Evolutionary conservation across 2,329 filamentous ascomycete species (phyloP).

Genomic region (Cylindrodendrum hubeiense): DNA sequence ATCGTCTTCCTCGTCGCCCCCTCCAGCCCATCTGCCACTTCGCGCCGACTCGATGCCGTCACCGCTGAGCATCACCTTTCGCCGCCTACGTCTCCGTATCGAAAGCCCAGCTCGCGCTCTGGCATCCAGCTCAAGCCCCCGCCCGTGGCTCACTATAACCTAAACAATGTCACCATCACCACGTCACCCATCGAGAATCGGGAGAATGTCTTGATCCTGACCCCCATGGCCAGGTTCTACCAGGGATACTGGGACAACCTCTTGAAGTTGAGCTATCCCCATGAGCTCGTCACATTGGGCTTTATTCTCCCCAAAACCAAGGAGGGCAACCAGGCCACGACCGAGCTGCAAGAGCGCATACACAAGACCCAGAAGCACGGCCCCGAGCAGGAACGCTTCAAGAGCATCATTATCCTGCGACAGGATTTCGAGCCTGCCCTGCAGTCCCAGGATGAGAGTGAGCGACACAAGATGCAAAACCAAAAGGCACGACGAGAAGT

Average conservation of each 20-base stretch:
- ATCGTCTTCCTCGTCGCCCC: constrained; percentile 72
- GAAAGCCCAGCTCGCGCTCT: constrained; percentile 52
- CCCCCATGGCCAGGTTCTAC: constrained; percentile 94
- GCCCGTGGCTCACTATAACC: constrained; percentile 91
- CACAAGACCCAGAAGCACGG: constrained; percentile 84
- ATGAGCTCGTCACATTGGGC: constrained; percentile 92
- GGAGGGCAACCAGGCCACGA: constrained; percentile 89
- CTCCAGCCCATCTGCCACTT: constrained; percentile 63
- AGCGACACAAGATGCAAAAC: constrained; percentile 91
- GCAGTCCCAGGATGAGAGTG: constrained; percentile 83
- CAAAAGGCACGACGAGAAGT: constrained; percentile 88
- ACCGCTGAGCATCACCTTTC: constrained; percentile 58
- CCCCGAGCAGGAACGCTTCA: constrained; percentile 84
- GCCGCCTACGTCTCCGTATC: constrained; percentile 58
- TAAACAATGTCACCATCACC: constrained; percentile 94
- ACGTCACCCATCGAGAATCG: constrained; percentile 79
- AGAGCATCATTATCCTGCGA: constrained; percentile 91
- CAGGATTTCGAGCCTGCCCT: constrained; percentile 93
- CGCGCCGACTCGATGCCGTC: constrained; percentile 59
- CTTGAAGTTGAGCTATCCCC: constrained; percentile 85
- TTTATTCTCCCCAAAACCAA: constrained; percentile 97
- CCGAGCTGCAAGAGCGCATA: constrained; percentile 86
- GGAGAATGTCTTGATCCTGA: constrained; percentile 91
- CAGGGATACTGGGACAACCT: constrained; percentile 96
- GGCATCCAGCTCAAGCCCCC: constrained; percentile 66